phyloP scores from a whole-genome alignment of 2,329 filamentous ascomycete species.

The Aspergillus transmontanensis region DNA sequence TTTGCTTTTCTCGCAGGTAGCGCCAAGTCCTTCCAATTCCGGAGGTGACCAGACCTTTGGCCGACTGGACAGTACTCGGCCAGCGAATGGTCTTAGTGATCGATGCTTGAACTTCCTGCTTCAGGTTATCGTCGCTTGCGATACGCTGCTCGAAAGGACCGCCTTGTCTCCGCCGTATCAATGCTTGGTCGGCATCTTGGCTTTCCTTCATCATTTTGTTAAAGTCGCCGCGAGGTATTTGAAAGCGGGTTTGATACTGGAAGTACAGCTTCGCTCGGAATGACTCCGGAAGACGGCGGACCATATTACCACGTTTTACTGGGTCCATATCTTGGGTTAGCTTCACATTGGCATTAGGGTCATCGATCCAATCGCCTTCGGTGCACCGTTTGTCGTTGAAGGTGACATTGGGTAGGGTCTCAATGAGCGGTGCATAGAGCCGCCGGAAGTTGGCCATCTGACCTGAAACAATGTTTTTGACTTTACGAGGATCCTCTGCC shows the following conservation, averaged over 20 bases:
- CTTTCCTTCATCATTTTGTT: constrained; percentile 78
- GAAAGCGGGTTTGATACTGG: constrained; percentile 87
- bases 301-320: constrained; percentile 90
- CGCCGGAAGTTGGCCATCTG: constrained; percentile 91
- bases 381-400: constrained; percentile 69
- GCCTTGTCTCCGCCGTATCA: constrained; percentile 73
- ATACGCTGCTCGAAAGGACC: constrained; percentile 87
- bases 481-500: constrained; percentile 88
- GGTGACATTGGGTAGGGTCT: constrained; percentile 82
- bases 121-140: constrained; percentile 70
- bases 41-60: constrained; percentile 81
- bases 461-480: constrained; percentile 88
- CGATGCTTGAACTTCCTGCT: constrained; percentile 69
- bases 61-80: constrained; percentile 84
- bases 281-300: constrained; percentile 79
- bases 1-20: constrained; percentile 81
- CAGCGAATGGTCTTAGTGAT: constrained; percentile 88
- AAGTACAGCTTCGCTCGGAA: constrained; percentile 93
- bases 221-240: constrained; percentile 82
- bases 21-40: constrained; percentile 69
- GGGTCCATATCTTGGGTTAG: constrained; percentile 92
- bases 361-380: constrained; percentile 64
- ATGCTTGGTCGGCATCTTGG: constrained; percentile 64
- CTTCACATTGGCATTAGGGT: constrained; percentile 64
- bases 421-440: constrained; percentile 85